Evolutionary conservation across 768 basidiomycete genomes (phyloP).

Genomic region (Rhodocollybia butyracea): DNA sequence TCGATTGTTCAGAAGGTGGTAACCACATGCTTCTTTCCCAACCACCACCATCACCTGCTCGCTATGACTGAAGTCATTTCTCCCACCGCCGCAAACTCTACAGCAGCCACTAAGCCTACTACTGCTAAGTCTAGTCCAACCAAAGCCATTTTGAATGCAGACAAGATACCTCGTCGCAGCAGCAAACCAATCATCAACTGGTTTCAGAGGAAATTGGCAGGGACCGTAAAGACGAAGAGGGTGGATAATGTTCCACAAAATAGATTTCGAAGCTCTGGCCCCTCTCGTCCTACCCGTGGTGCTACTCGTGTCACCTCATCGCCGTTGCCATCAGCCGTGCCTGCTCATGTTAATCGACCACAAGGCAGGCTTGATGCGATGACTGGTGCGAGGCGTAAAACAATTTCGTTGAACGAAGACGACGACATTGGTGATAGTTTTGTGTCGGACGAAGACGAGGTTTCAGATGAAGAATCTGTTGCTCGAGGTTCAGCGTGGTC

Average conservation of each 20-base stretch:
- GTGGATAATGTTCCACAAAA: slow-evolving; percentile 1
- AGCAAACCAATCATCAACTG: slow-evolving; percentile 88
- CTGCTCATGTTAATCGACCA: slow-evolving; percentile 21
- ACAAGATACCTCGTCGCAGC: slow-evolving; percentile 65
- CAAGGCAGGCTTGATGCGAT: slow-evolving; percentile 30
- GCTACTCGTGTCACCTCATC: slow-evolving; percentile 42
- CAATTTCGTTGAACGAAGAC: slow-evolving; percentile 63
- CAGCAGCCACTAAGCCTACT: background rate
- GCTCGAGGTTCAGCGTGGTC: slow-evolving; percentile 80
- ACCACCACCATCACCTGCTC: slow-evolving; percentile 1
- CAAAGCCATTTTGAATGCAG: too few species aligned
- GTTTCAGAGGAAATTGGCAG: slow-evolving; percentile 84
- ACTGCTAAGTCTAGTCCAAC: background rate
- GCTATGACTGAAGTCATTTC: background rate
- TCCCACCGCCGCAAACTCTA: background rate
- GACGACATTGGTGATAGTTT: slow-evolving; percentile 41
- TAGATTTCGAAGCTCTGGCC: slow-evolving; percentile 29
- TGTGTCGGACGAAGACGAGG: slow-evolving; percentile 43
- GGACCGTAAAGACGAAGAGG: slow-evolving; percentile 31
- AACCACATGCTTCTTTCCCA: background rate
- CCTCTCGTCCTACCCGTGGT: slow-evolving; percentile 26
- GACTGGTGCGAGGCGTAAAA: slow-evolving; percentile 41
- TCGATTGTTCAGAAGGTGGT: background rate
- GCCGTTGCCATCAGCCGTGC: slow-evolving; percentile 32
- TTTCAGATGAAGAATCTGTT: slow-evolving; percentile 46